Evolutionary conservation across 192 early-diverging fungal species (phyloP).

Genomic region (Phycomyces blakesleeanus): DNA sequence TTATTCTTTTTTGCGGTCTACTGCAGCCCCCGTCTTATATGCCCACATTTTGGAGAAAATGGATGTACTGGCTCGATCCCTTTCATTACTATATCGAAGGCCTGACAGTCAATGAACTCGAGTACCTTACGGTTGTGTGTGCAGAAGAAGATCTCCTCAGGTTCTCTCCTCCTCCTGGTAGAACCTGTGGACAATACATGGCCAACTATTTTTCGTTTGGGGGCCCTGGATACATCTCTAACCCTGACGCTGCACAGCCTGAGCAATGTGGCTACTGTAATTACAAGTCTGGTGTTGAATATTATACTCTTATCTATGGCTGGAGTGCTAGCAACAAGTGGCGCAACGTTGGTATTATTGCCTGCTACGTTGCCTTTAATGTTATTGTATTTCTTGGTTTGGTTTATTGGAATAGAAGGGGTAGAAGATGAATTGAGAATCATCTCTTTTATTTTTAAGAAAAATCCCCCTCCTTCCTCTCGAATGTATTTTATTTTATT

Average conservation of each 20-base stretch:
- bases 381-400: constrained; percentile 38
- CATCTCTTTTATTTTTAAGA: not conserved
- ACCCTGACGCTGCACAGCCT: constrained; percentile 7
- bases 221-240: constrained; percentile 3
- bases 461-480: not conserved
- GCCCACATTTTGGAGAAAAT: constrained; percentile 63
- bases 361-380: constrained; percentile 60
- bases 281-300: constrained; percentile 54
- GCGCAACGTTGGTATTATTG: constrained; percentile 68
- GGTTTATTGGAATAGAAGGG: constrained; percentile 40
- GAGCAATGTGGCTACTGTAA: constrained; percentile 60
- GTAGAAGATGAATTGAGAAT: constrained; percentile 19
- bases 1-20: constrained; percentile 70
- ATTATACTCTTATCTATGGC: constrained; percentile 36
- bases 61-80: constrained; percentile 68
- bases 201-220: constrained; percentile 7
- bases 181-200: constrained; percentile 56
- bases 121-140: constrained; percentile 50
- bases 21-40: constrained; percentile 58
- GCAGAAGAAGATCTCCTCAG: constrained; percentile 43
- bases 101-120: constrained; percentile 53
- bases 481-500: not conserved
- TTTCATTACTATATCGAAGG: constrained; percentile 67
- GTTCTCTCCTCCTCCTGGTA: constrained; percentile 51
- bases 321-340: constrained; percentile 59